Percentiles rank a stretch among this genome's conserved stretches.
phyloP scores from a whole-genome alignment of 176 grass and related monocot genomes.

The Carex myosuroides region DNA sequence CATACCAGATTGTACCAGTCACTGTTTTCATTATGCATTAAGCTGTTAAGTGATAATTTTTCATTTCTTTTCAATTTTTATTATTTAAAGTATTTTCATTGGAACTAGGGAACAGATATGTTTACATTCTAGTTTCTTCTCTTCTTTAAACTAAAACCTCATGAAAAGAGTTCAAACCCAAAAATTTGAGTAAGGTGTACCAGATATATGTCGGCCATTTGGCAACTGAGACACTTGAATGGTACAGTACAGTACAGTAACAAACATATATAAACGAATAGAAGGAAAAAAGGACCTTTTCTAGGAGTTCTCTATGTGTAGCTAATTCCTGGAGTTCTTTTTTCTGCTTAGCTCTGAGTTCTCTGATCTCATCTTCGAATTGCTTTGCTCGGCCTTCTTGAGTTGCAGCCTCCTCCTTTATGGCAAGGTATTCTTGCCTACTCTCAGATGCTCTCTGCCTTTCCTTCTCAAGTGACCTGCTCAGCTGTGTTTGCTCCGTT shows the following conservation, averaged over 20 bases:
- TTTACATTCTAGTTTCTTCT: not conserved
- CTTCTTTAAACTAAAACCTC: not conserved
- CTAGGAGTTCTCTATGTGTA: slow-evolving; percentile 72
- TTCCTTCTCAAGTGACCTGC: slow-evolving; percentile 94
- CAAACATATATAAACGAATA: not conserved
- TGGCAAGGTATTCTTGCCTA: slow-evolving; percentile 86
- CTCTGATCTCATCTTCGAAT: slow-evolving; percentile 92
- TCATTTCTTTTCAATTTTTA: not conserved
- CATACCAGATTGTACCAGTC: not conserved
- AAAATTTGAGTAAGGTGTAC: not conserved
- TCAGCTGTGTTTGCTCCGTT: slow-evolving; percentile 99
- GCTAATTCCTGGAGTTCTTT: slow-evolving; percentile 74
- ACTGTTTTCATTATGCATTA: not conserved
- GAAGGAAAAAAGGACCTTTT: slow-evolving; percentile 48
- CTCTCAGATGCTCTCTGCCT: slow-evolving; percentile 98
- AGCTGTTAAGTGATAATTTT: not conserved
- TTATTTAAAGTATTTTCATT: not conserved
- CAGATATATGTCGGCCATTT: not conserved
- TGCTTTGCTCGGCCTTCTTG: slow-evolving; percentile 89
- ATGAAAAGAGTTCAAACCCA: not conserved
- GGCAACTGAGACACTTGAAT: not conserved
- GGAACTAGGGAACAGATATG: not conserved
- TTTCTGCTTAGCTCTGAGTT: slow-evolving; percentile 73
- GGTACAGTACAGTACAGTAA: not conserved
- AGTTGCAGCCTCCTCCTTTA: slow-evolving; percentile 80